phyloP scores from a whole-genome alignment of 1,284 basidiomycete species.

The Cutaneotrichosporon cavernicola region DNA sequence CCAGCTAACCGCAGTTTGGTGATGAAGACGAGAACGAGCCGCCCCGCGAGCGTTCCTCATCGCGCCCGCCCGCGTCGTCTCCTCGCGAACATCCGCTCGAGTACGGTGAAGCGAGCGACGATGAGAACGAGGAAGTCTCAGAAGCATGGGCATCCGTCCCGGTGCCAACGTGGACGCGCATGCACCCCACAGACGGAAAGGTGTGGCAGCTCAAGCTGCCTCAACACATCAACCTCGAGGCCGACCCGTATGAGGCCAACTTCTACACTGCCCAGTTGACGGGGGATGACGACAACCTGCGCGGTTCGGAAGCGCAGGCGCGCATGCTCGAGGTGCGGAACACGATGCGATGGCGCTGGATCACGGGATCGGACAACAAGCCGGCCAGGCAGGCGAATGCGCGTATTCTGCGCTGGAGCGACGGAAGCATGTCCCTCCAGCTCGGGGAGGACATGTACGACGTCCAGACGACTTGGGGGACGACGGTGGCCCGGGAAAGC shows the following conservation, averaged over 20 bases:
- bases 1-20: constrained; percentile 15
- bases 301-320: constrained; percentile 37
- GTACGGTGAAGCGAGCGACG: constrained; percentile 43
- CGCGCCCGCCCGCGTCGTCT: constrained; percentile 11
- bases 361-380: constrained; percentile 37
- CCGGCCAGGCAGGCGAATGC: constrained; percentile 45
- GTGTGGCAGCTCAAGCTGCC: constrained; percentile 49
- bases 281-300: constrained; percentile 29
- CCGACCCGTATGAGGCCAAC: constrained; percentile 47
- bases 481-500: constrained; percentile 30
- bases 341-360: constrained; percentile 52
- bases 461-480: constrained; percentile 43
- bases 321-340: constrained; percentile 51
- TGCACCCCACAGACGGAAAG: constrained; percentile 47
- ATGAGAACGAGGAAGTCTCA: constrained; percentile 26
- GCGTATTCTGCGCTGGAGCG: constrained; percentile 52
- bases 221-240: constrained; percentile 45
- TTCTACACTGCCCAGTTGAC: constrained; percentile 41
- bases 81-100: constrained; percentile 38
- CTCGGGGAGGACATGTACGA: constrained; percentile 51
- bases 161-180: constrained; percentile 43
- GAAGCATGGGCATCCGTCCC: constrained; percentile 38
- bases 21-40: constrained; percentile 27
- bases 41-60: constrained; percentile 9
- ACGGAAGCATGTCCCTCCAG: constrained; percentile 50